Percentiles rank a stretch among this genome's conserved stretches.
Evolutionary conservation across 2,329 filamentous ascomycete species (phyloP).

Genomic region (Tricladium varicosporioides): DNA sequence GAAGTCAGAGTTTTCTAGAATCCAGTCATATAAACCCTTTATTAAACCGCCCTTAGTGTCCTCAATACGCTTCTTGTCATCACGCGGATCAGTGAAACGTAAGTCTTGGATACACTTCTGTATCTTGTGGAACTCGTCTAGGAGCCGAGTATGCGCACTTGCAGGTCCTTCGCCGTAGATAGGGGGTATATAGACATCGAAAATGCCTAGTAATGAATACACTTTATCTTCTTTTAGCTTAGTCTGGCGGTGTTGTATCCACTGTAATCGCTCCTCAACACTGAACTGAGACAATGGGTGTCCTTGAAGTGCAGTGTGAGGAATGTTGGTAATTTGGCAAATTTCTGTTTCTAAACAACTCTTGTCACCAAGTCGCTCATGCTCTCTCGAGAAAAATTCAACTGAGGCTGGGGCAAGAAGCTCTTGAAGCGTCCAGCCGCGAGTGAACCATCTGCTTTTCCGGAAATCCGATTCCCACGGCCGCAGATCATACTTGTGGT

Average conservation of each 20-base stretch:
- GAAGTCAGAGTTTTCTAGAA: neutral
- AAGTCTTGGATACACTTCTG: slow-evolving; percentile 1
- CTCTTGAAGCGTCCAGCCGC: neutral
- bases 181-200: neutral
- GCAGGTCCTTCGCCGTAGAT: neutral
- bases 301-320: neutral
- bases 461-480: neutral
- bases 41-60: no score
- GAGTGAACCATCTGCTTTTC: neutral
- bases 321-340: neutral
- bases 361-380: neutral
- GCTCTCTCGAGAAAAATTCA: slow-evolving; percentile 14
- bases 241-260: neutral
- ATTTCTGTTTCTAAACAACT: neutral
- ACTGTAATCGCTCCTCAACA: neutral
- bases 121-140: neutral
- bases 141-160: neutral
- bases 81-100: neutral
- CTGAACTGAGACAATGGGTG: neutral
- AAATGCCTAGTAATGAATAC: neutral
- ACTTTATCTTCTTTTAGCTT: neutral
- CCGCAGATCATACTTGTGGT: neutral
- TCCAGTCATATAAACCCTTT: neutral
- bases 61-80: neutral
- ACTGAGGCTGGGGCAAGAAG: slow-evolving; percentile 8